phyloP scores from a whole-genome alignment of 2,329 filamentous ascomycete species.

The Colletotrichum sp. region DNA sequence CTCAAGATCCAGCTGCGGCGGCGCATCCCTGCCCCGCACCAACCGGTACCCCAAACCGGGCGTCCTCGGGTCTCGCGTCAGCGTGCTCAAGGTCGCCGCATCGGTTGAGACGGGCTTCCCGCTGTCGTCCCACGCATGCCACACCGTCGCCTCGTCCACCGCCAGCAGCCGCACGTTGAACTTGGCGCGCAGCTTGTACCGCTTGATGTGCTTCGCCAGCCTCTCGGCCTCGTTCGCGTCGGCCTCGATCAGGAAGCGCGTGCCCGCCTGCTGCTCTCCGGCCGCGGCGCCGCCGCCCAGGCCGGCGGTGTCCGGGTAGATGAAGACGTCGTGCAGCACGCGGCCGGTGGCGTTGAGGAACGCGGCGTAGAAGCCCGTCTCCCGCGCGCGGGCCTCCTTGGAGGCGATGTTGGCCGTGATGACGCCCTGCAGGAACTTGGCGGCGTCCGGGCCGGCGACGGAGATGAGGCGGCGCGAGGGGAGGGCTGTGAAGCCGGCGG shows the following conservation, averaged over 20 bases:
- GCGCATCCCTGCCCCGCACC: slow-evolving; percentile 33
- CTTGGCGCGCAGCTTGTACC: slow-evolving; percentile 86
- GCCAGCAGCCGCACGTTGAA: slow-evolving; percentile 72
- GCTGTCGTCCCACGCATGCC: slow-evolving; percentile 74
- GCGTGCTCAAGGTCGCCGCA: slow-evolving; percentile 28
- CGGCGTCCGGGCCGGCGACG: slow-evolving; percentile 78
- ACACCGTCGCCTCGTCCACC: slow-evolving; percentile 69
- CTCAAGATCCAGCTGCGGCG: slow-evolving; percentile 46
- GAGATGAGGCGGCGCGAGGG: slow-evolving; percentile 80
- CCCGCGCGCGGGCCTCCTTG: slow-evolving; percentile 37
- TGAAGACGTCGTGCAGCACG: slow-evolving; percentile 86
- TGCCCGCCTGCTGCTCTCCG: slow-evolving; percentile 21
- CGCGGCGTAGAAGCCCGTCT: slow-evolving; percentile 73
- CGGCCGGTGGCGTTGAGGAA: slow-evolving; percentile 88
- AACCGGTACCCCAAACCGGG: slow-evolving; percentile 62
- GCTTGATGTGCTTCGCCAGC: slow-evolving; percentile 76
- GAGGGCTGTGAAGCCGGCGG: slow-evolving; percentile 60
- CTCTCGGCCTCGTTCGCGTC: slow-evolving; percentile 69
- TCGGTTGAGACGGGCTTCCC: not conserved
- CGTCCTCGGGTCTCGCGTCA: slow-evolving; percentile 57
- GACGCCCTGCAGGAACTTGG: slow-evolving; percentile 87
- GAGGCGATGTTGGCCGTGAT: slow-evolving; percentile 73
- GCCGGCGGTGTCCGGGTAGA: slow-evolving; percentile 68
- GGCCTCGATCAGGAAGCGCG: slow-evolving; percentile 75
- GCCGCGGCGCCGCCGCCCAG: slow-evolving; percentile 26